Evolutionary conservation across 2,329 filamentous ascomycete genomes (phyloP).

Genomic region (Sclerotinia subarctica): DNA sequence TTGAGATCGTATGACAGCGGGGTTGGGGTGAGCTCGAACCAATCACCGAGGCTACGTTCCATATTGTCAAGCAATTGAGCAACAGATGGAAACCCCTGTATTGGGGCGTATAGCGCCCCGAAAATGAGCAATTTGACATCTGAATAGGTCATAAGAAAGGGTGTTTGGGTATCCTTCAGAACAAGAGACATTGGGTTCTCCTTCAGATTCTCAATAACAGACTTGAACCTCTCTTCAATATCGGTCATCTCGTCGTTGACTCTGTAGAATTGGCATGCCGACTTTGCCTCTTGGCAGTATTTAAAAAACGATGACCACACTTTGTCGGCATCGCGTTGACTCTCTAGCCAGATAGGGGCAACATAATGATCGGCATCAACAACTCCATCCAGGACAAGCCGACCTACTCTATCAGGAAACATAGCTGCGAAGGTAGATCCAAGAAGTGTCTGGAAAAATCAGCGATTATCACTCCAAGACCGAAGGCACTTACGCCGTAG

Average conservation of each 20-base stretch:
- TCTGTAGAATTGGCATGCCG: conserved; percentile 33
- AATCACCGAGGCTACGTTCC: conserved; percentile 41
- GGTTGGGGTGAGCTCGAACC: conserved; percentile 33
- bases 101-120: conserved; percentile 34
- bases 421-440: conserved; percentile 47
- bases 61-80: conserved; percentile 32
- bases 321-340: conserved; percentile 34
- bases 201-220: conserved; percentile 44
- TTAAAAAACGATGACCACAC: conserved; percentile 33
- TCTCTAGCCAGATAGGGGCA: conserved; percentile 27
- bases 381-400: conserved; percentile 41
- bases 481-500: conserved; percentile 40
- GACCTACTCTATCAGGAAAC: conserved; percentile 45
- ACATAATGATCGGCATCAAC: conserved; percentile 35
- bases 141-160: conserved; percentile 33
- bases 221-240: conserved; percentile 31
- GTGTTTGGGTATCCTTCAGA: conserved; percentile 23
- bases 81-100: conserved; percentile 28
- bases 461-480: background rate
- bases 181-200: conserved; percentile 34
- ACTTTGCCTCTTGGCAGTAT: conserved; percentile 39
- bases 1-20: conserved; percentile 16
- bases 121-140: conserved; percentile 35
- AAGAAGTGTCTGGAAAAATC: conserved; percentile 33
- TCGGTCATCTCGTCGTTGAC: conserved; percentile 27